Percentiles rank a stretch among this genome's conserved stretches.
phyloP scores from a whole-genome alignment of 2,329 filamentous ascomycete genomes.

The Aspergillus phoenicis region DNA sequence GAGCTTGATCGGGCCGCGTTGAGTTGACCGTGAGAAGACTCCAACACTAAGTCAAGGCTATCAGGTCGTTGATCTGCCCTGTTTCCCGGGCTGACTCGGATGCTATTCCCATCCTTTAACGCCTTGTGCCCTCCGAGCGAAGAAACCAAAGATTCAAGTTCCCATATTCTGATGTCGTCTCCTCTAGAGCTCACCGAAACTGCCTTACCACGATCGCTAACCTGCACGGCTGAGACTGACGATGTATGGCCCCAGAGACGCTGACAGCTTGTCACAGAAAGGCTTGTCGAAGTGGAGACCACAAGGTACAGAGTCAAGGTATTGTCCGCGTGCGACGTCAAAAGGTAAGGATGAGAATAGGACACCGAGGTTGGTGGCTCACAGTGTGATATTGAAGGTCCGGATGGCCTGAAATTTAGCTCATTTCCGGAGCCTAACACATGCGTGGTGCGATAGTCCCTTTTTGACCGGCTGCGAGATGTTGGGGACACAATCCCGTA shows the following conservation, averaged over 20 bases:
- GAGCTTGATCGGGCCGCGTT: slow-evolving; percentile 25
- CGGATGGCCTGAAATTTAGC: slow-evolving; percentile 17
- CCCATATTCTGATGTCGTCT: slow-evolving; percentile 82
- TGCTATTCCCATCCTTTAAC: slow-evolving; percentile 54
- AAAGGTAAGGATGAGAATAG: slow-evolving; percentile 81
- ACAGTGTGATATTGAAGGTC: slow-evolving; percentile 38
- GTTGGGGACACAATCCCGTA: slow-evolving; percentile 30
- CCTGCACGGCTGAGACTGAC: slow-evolving; percentile 80
- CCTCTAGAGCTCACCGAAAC: slow-evolving; percentile 85
- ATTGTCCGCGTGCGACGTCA: slow-evolving; percentile 83
- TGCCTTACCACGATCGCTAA: slow-evolving; percentile 81
- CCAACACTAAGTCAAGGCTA: slow-evolving; percentile 7
- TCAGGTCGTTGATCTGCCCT: slow-evolving; percentile 15
- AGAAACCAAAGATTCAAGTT: slow-evolving; percentile 72
- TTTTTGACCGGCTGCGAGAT: slow-evolving; percentile 12
- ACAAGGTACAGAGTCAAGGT: slow-evolving; percentile 82
- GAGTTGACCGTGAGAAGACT: slow-evolving; percentile 20
- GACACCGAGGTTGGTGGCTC: slow-evolving; percentile 65
- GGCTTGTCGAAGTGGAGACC: slow-evolving; percentile 65
- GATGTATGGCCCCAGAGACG: slow-evolving; percentile 91
- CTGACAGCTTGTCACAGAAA: slow-evolving; percentile 72
- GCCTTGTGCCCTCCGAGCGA: slow-evolving; percentile 49
- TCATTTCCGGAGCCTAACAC: slow-evolving; percentile 29
- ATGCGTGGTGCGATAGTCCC: slow-evolving; percentile 15
- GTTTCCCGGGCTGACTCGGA: slow-evolving; percentile 53